Evolutionary conservation across 2,329 filamentous ascomycete genomes (phyloP).

Genomic region (Parasarocladium wereldwijsianum): DNA sequence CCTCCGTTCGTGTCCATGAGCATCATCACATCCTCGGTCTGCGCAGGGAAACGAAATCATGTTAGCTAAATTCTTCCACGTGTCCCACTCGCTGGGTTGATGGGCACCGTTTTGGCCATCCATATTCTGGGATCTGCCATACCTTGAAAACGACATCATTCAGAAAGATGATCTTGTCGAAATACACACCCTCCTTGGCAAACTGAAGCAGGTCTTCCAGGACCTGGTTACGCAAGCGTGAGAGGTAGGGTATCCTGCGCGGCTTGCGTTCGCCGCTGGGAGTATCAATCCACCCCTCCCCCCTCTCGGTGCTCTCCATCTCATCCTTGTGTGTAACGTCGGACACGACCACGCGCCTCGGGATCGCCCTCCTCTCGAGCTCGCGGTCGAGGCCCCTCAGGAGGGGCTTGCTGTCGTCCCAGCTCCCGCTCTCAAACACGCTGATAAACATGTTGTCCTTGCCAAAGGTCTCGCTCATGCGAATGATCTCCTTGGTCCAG

Average conservation of each 20-base stretch:
- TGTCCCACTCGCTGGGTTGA: no score
- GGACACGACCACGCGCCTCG: constrained; percentile 41
- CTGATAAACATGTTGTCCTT: constrained; percentile 52
- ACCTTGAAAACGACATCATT: constrained; percentile 51
- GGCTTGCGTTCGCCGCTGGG: constrained; percentile 36
- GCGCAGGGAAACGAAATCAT: neutral
- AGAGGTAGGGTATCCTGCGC: constrained; percentile 54
- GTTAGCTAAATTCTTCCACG: no score
- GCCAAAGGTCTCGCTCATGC: constrained; percentile 41
- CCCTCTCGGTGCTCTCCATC: constrained; percentile 25
- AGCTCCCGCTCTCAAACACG: constrained; percentile 54
- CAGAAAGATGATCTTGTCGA: constrained; percentile 46
- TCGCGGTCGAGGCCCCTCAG: constrained; percentile 39
- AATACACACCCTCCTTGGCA: constrained; percentile 29
- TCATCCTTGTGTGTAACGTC: constrained; percentile 41
- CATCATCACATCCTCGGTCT: constrained; percentile 39
- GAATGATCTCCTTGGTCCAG: constrained; percentile 47
- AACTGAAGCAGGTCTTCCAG: constrained; percentile 42
- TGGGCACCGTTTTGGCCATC: no score
- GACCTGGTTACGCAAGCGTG: constrained; percentile 48
- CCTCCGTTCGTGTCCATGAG: constrained; percentile 43
- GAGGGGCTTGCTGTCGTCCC: constrained; percentile 51
- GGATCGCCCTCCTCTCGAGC: constrained; percentile 36
- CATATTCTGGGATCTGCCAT: constrained; percentile 12
- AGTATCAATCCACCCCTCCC: constrained; percentile 51